phyloP scores from a whole-genome alignment of 2,329 filamentous ascomycete genomes.

The Cladosporium sp. region DNA sequence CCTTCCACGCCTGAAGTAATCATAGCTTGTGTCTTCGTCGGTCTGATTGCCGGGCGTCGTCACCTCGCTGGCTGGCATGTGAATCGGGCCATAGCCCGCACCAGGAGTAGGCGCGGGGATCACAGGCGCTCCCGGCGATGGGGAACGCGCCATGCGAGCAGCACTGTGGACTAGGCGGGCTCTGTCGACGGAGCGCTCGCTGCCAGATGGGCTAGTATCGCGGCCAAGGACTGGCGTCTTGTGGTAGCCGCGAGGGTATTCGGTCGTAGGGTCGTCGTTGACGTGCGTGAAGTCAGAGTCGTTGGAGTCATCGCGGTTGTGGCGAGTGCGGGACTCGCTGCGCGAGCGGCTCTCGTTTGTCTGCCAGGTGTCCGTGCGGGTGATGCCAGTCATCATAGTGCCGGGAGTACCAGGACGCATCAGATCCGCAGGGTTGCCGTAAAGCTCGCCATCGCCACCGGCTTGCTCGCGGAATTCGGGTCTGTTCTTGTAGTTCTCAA shows the following conservation, averaged over 20 bases:
- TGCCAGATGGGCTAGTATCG: constrained; percentile 44
- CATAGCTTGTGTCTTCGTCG: constrained; percentile 41
- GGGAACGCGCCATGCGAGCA: constrained; percentile 32
- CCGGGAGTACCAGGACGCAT: constrained; percentile 63
- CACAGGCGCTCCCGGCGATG: constrained; percentile 22
- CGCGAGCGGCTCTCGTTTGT: constrained; percentile 30
- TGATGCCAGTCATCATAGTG: constrained; percentile 43
- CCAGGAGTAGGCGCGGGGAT: constrained; percentile 23
- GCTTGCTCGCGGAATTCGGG: constrained; percentile 85
- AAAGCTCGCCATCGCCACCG: constrained; percentile 65
- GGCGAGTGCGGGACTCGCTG: constrained; percentile 27
- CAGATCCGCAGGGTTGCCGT: constrained; percentile 60
- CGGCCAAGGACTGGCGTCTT: constrained; percentile 44
- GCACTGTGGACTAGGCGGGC: constrained; percentile 29
- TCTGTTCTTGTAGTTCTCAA: constrained; percentile 86
- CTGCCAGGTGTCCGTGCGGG: constrained; percentile 32
- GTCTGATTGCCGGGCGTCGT: constrained; percentile 32
- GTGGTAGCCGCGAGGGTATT: constrained; percentile 51
- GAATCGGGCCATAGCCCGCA: constrained; percentile 32
- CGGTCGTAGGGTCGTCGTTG: constrained; percentile 37
- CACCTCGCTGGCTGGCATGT: constrained; percentile 15
- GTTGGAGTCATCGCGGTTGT: constrained; percentile 17
- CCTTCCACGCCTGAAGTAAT: constrained; percentile 40
- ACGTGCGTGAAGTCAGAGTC: constrained; percentile 35
- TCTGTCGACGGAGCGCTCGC: constrained; percentile 20